phyloP scores from a whole-genome alignment of 371 early-diverging fungal genomes.

The Mucor lusitanicus region DNA sequence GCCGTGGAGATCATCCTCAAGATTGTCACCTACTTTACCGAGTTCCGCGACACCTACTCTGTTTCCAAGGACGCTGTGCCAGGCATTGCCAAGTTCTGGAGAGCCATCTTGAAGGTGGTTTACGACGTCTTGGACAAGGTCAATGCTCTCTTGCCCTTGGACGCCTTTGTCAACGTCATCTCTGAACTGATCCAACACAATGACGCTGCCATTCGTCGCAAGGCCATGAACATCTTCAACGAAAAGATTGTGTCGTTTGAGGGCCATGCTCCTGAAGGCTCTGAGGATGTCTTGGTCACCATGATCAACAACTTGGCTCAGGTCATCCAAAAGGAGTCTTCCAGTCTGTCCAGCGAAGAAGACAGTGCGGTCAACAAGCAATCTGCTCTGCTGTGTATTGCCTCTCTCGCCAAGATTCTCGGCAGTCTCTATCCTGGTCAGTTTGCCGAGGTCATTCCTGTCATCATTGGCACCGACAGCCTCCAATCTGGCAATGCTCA shows the following conservation, averaged over 20 bases:
- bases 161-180: slow-evolving; percentile 74
- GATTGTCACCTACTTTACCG: slow-evolving; percentile 59
- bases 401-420: slow-evolving; percentile 71
- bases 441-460: slow-evolving; percentile 61
- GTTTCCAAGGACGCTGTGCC: slow-evolving; percentile 32
- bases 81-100: slow-evolving; percentile 61
- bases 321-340: slow-evolving; percentile 47
- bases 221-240: slow-evolving; percentile 80
- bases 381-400: slow-evolving; percentile 77
- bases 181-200: slow-evolving; percentile 66
- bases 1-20: slow-evolving; percentile 51
- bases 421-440: slow-evolving; percentile 63
- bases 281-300: slow-evolving; percentile 45
- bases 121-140: slow-evolving; percentile 79
- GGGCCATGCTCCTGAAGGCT: slow-evolving; percentile 44
- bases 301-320: slow-evolving; percentile 50
- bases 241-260: slow-evolving; percentile 61
- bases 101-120: slow-evolving; percentile 59
- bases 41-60: slow-evolving; percentile 44
- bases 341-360: slow-evolving; percentile 34
- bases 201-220: slow-evolving; percentile 73
- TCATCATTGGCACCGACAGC: slow-evolving; percentile 58
- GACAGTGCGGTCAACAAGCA: slow-evolving; percentile 75
- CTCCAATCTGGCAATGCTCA: slow-evolving; percentile 58
- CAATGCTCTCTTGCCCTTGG: slow-evolving; percentile 73